Conservation (phyloP, 2,329 filamentous ascomycete species). For the Escovopsis sp. region DNA sequence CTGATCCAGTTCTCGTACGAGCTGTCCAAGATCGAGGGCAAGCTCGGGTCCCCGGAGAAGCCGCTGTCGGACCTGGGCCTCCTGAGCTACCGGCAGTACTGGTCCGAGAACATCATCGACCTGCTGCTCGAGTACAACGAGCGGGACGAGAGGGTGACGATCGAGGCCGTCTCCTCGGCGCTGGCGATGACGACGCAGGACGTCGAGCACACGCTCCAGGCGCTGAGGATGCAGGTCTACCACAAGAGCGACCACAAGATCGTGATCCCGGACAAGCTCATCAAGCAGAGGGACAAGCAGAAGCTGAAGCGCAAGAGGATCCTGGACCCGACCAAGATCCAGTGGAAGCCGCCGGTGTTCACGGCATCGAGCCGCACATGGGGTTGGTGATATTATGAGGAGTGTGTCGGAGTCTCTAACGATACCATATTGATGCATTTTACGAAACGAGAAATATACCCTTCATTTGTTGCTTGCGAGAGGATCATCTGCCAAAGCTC, state of each 20-base stretch:
- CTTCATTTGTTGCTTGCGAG: too few species aligned
- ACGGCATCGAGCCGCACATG: slow-evolving; percentile 80
- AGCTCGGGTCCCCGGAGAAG: slow-evolving; percentile 92
- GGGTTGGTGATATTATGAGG: slow-evolving; percentile 56
- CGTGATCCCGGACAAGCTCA: slow-evolving; percentile 71
- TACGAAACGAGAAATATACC: too few species aligned
- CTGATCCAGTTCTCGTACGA: slow-evolving; percentile 98
- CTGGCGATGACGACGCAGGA: slow-evolving; percentile 96
- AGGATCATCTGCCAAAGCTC: too few species aligned
- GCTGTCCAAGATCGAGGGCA: slow-evolving; percentile 85
- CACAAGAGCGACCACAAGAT: slow-evolving; percentile 95
- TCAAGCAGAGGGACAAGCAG: slow-evolving; percentile 66
- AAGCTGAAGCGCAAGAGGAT: slow-evolving; percentile 61
- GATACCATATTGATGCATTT: too few species aligned
- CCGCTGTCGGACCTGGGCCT: slow-evolving; percentile 87
- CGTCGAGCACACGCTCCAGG: slow-evolving; percentile 87
- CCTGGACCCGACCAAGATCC: slow-evolving; percentile 65
- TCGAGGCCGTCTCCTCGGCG: slow-evolving; percentile 65
- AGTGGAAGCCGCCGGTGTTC: slow-evolving; percentile 95
- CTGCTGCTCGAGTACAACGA: slow-evolving; percentile 62
- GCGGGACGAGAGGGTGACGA: slow-evolving; percentile 57
- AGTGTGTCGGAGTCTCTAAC: too few species aligned
- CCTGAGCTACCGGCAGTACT: slow-evolving; percentile 90
- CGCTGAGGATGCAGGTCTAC: slow-evolving; percentile 88
- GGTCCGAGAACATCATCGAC: slow-evolving; percentile 90